Evolutionary conservation across 2,329 filamentous ascomycete species (phyloP).

Genomic region (Didymella sp.): DNA sequence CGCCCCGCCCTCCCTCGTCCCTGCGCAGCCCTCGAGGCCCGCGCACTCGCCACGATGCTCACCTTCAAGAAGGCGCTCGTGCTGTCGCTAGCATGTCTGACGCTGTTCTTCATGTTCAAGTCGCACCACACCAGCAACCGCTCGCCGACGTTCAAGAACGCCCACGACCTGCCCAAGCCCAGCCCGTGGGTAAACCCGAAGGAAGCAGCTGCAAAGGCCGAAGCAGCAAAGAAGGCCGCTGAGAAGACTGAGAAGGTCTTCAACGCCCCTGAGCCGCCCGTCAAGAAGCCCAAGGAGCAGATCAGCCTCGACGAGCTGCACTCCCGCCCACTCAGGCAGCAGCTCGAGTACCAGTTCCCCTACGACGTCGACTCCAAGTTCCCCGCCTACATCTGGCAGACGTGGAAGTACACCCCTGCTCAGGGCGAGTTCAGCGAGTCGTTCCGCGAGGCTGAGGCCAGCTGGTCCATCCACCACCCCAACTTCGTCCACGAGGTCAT

Average conservation of each 20-base stretch:
- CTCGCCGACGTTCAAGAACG: slow-evolving; percentile 43
- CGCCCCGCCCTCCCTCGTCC: background rate
- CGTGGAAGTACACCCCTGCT: slow-evolving; percentile 87
- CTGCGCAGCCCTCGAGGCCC: background rate
- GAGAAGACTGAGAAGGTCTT: slow-evolving; percentile 37
- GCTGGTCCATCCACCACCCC: slow-evolving; percentile 86
- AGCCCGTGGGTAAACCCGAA: slow-evolving; percentile 43
- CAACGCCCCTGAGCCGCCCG: slow-evolving; percentile 37
- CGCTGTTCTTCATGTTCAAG: slow-evolving; percentile 73
- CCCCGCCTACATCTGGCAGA: slow-evolving; percentile 99
- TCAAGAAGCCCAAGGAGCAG: slow-evolving; percentile 60
- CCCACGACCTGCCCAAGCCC: slow-evolving; percentile 47
- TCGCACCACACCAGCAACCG: slow-evolving; percentile 58
- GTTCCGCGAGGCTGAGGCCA: slow-evolving; percentile 84
- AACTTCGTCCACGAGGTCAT: slow-evolving; percentile 96
- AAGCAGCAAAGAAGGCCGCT: slow-evolving; percentile 18
- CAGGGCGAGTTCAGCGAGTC: slow-evolving; percentile 74
- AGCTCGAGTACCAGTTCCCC: slow-evolving; percentile 90
- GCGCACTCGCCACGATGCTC: slow-evolving; percentile 65
- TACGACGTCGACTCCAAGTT: slow-evolving; percentile 90
- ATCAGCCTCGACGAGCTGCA: slow-evolving; percentile 73
- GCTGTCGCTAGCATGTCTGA: slow-evolving; percentile 72
- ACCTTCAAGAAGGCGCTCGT: slow-evolving; percentile 78
- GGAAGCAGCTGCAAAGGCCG: slow-evolving; percentile 23
- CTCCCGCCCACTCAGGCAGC: slow-evolving; percentile 74